A percentile compares a stretch with the other conserved stretches of the same genome.
Evolutionary conservation across 179 eudicot species (phyloP).

Genomic region (Amaranthus tricolor): DNA sequence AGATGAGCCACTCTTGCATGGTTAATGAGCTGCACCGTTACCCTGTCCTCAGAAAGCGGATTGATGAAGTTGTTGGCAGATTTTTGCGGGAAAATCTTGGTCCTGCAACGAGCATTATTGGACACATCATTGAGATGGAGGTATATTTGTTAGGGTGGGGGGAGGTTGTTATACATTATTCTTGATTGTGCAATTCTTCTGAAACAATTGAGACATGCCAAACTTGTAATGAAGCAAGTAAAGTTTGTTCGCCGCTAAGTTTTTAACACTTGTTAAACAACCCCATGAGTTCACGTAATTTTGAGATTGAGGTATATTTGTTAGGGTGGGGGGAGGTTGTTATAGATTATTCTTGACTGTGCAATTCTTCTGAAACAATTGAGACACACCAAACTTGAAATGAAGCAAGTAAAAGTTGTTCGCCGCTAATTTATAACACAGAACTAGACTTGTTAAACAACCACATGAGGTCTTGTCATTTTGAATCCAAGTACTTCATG

Average conservation of each 20-base stretch:
- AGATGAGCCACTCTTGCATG: slow-evolving; percentile 95
- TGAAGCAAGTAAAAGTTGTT: neutral
- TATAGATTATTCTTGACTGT: neutral
- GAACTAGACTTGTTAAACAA: slow-evolving; percentile 3
- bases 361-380: neutral
- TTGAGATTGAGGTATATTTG: slow-evolving; percentile 88
- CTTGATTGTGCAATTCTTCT: neutral
- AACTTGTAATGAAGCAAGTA: neutral
- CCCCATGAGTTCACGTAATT: neutral
- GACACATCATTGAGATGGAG: slow-evolving; percentile 94
- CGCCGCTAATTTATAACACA: too few relatives aligned
- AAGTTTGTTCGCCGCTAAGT: neutral
- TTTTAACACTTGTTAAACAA: neutral
- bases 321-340: too few relatives aligned
- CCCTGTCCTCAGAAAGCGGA: slow-evolving; percentile 82
- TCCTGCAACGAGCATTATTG: slow-evolving; percentile 80
- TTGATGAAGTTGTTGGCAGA: slow-evolving; percentile 81
- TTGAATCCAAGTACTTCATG: slow-evolving; percentile 32
- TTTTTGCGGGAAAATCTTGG: slow-evolving; percentile 81
- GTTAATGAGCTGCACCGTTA: slow-evolving; percentile 78
- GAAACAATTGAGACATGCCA: neutral
- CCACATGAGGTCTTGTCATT: neutral
- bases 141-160: slow-evolving; percentile 32
- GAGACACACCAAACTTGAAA: neutral
- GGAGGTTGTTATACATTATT: neutral